These are phyloP conservation scores for Orychophragmus violaceus DNA, from an alignment of 345 rosid genomes.

Conservation along the genomic window DNA sequence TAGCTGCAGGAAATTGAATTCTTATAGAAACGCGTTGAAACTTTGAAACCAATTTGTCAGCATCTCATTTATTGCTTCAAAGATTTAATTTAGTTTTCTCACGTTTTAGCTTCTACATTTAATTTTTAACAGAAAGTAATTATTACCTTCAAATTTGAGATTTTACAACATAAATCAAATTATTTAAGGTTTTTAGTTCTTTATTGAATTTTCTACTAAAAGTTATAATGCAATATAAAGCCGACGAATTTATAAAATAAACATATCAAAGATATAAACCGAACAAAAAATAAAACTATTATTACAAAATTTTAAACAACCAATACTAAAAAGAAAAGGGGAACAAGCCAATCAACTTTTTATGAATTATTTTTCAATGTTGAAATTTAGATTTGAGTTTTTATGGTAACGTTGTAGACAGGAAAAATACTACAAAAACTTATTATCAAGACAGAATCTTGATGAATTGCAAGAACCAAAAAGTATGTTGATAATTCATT, in stretches of 20 bases:
- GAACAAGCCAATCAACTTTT: no score
- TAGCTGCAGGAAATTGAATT: constrained; percentile 28
- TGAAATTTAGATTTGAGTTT: not conserved
- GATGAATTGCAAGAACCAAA: not conserved
- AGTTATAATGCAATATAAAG: no score
- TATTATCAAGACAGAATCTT: no score
- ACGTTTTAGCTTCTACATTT: not conserved
- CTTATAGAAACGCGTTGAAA: constrained; percentile 28
- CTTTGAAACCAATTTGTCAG: constrained; percentile 17
- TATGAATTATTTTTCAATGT: not conserved
- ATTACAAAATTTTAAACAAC: no score
- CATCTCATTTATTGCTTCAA: constrained; percentile 23
- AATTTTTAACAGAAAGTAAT: not conserved
- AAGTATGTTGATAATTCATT: not conserved
- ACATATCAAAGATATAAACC: no score
- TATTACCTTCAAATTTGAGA: not conserved
- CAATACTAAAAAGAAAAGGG: no score
- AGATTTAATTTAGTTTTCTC: not conserved
- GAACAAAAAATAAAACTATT: no score
- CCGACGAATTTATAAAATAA: no score
- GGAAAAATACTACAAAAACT: not conserved
- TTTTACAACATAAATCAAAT: not conserved
- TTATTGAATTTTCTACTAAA: no score
- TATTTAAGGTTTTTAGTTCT: not conserved
- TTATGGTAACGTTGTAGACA: not conserved